These are phyloP conservation scores for Oleoguttula mirabilis DNA, from an alignment of 495 filamentous ascomycete genomes.

Conservation along the genomic window DNA sequence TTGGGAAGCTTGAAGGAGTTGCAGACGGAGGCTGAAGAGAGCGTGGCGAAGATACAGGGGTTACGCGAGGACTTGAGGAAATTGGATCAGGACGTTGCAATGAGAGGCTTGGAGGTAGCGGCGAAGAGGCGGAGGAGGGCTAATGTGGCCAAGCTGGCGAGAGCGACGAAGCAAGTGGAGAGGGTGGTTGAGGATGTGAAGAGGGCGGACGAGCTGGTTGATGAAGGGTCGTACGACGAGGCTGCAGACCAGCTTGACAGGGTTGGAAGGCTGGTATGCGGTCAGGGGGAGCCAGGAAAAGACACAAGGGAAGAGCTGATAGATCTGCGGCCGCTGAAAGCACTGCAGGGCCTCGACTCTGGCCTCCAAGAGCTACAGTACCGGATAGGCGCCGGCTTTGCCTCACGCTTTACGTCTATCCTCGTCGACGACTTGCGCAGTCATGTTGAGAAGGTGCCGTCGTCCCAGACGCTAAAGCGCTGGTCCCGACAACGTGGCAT, in stretches of 20 bases:
- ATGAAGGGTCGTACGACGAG: slow-evolving; percentile 64
- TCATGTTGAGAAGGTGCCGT: slow-evolving; percentile 69
- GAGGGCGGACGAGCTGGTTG: slow-evolving; percentile 67
- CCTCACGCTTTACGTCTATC: slow-evolving; percentile 63
- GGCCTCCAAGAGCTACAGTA: slow-evolving; percentile 63
- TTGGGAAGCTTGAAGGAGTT: slow-evolving; percentile 81
- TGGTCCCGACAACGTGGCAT: slow-evolving; percentile 60
- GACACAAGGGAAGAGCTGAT: slow-evolving; percentile 29
- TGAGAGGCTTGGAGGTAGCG: slow-evolving; percentile 75
- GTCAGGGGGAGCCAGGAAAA: slow-evolving; percentile 36
- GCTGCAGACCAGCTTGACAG: slow-evolving; percentile 65
- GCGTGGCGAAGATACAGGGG: slow-evolving; percentile 71
- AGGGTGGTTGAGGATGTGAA: slow-evolving; percentile 64
- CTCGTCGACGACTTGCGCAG: slow-evolving; percentile 66
- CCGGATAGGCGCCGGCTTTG: slow-evolving; percentile 78
- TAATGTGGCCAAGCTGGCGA: slow-evolving; percentile 70
- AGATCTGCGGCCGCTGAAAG: slow-evolving; percentile 68
- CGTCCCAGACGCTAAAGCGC: slow-evolving; percentile 61
- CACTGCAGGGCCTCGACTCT: slow-evolving; percentile 64
- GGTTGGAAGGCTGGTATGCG: slow-evolving; percentile 66
- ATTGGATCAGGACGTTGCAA: slow-evolving; percentile 77
- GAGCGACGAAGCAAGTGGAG: slow-evolving; percentile 71
- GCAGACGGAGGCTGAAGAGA: slow-evolving; percentile 84
- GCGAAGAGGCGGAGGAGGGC: slow-evolving; percentile 68
- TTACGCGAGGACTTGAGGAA: slow-evolving; percentile 65